Evolutionary conservation across 306 rosid species (phyloP).

Genomic region (Sicyos baderoa): DNA sequence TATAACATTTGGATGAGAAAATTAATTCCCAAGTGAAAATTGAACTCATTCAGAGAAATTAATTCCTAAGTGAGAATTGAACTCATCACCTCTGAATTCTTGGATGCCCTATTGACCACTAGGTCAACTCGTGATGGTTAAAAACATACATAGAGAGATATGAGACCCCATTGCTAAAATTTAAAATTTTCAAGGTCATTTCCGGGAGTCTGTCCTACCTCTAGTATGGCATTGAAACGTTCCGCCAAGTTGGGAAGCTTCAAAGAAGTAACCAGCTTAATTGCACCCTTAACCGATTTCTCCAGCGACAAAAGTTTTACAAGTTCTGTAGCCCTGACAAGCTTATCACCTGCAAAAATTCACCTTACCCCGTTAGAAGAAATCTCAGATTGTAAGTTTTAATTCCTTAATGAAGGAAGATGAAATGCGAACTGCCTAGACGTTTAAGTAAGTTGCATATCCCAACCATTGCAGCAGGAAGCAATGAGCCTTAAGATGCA

Average conservation of each 20-base stretch:
- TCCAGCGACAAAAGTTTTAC: slow-evolving; percentile 75
- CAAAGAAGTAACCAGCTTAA: slow-evolving; percentile 77
- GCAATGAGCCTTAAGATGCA: slow-evolving; percentile 87
- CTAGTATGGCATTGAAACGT: slow-evolving; percentile 70
- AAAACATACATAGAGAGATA: too few species aligned
- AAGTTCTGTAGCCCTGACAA: slow-evolving; percentile 81
- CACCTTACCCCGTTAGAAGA: slow-evolving; percentile 14
- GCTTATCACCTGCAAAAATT: slow-evolving; percentile 68
- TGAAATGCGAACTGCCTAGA: background rate
- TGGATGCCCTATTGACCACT: too few species aligned
- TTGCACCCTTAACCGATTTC: slow-evolving; percentile 86
- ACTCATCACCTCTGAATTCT: too few species aligned
- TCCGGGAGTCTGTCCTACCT: too few species aligned
- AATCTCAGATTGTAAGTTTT: background rate
- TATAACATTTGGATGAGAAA: too few species aligned
- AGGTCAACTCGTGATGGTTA: too few species aligned
- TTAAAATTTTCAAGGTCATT: too few species aligned
- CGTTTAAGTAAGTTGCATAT: background rate
- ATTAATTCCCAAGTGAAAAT: too few species aligned
- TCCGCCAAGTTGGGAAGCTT: slow-evolving; percentile 93
- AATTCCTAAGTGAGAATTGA: too few species aligned
- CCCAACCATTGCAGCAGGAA: slow-evolving; percentile 86
- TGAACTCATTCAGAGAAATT: too few species aligned
- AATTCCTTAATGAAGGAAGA: background rate
- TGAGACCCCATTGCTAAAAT: background rate